These are phyloP conservation scores for Schoenoplectus tabernaemontani DNA, from an alignment of 202 grass and related monocot genomes.

Conservation along the genomic window DNA sequence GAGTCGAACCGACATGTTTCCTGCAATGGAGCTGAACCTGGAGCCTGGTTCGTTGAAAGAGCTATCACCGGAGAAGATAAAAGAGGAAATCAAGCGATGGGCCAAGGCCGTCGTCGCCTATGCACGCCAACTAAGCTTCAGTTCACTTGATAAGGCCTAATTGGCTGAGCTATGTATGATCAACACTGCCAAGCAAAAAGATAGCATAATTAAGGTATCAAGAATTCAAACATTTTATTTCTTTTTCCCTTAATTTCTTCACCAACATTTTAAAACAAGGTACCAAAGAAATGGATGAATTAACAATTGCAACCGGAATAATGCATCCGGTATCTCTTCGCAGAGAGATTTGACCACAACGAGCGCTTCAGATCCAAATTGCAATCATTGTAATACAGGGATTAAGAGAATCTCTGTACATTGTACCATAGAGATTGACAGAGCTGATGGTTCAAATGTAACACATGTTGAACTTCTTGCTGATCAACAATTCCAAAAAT, in stretches of 20 bases:
- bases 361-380: neutral
- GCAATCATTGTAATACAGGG: neutral
- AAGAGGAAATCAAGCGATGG: conserved; percentile 72
- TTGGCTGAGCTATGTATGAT: neutral
- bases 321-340: neutral
- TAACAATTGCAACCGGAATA: neutral
- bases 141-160: neutral
- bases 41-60: conserved; percentile 34
- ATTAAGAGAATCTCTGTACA: neutral
- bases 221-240: neutral
- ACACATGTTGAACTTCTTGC: neutral
- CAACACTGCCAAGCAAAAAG: neutral
- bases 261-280: neutral
- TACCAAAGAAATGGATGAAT: neutral
- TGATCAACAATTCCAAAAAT: neutral
- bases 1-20: conserved; percentile 29
- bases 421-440: neutral
- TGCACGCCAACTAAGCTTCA: conserved; percentile 67
- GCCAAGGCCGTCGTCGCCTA: conserved; percentile 65
- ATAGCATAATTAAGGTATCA: neutral
- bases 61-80: conserved; percentile 59
- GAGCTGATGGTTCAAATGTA: neutral
- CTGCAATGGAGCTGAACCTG: conserved; percentile 21
- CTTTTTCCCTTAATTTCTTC: too few relatives aligned
- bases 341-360: neutral